Evolutionary conservation across 768 basidiomycete genomes (phyloP).

Genomic region (Podaxis sp.): DNA sequence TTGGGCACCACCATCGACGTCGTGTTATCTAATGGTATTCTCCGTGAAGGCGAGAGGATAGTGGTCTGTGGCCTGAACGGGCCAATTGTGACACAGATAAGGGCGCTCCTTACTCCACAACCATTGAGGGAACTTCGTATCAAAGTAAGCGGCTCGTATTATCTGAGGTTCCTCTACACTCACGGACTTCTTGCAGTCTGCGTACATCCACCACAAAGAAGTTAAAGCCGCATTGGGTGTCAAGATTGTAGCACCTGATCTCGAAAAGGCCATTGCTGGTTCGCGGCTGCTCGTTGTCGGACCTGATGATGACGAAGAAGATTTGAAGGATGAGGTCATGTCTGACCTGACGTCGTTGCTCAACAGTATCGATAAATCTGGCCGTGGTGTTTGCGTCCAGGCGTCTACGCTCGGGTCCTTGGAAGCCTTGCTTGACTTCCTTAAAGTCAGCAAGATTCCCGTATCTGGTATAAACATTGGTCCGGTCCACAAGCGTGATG

Average conservation of each 20-base stretch:
- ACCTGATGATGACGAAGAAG: constrained; percentile 96
- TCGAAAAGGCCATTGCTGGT: constrained; percentile 98
- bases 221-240: constrained; percentile 97
- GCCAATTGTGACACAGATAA: constrained; percentile 92
- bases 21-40: constrained; percentile 89
- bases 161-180: constrained; percentile 14
- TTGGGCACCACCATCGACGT: constrained; percentile 98
- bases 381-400: constrained; percentile 97
- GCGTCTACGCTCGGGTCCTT: constrained; percentile 96
- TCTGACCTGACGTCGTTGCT: constrained; percentile 87
- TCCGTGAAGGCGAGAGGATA: constrained; percentile 90
- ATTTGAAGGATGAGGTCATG: constrained; percentile 94
- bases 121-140: constrained; percentile 93
- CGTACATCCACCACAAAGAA: constrained; percentile 96
- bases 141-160: constrained; percentile 57
- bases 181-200: constrained; percentile 57
- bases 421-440: constrained; percentile 94
- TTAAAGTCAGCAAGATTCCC: constrained; percentile 93
- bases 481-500: constrained; percentile 92
- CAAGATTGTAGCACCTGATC: constrained; percentile 91
- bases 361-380: constrained; percentile 91
- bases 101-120: constrained; percentile 94
- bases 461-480: constrained; percentile 98
- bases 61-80: constrained; percentile 97
- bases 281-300: constrained; percentile 90